Conservation (phyloP, 306 rosid species). For the Lotus japonicus region DNA sequence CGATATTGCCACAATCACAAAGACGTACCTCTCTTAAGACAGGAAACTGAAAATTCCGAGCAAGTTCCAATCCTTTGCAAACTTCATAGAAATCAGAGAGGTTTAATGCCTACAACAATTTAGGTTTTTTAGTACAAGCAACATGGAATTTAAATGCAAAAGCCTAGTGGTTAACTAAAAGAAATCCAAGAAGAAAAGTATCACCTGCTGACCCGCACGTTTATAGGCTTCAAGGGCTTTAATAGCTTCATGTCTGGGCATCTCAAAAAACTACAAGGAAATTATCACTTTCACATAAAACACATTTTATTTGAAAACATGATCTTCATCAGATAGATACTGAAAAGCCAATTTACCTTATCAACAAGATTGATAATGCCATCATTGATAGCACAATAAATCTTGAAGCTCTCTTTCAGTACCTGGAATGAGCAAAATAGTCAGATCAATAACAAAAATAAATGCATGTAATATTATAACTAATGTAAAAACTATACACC, state of each 20-base stretch:
- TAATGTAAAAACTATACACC: not conserved
- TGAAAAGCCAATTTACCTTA: constrained; percentile 51
- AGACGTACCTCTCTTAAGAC: constrained; percentile 72
- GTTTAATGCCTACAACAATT: constrained; percentile 59
- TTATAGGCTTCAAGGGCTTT: constrained; percentile 89
- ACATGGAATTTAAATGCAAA: constrained; percentile 15
- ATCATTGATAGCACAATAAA: constrained; percentile 75
- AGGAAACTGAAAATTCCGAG: constrained; percentile 98
- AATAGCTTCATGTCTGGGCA: constrained; percentile 97
- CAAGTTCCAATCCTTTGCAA: constrained; percentile 95
- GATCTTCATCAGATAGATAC: not conserved
- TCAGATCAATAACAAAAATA: constrained; percentile 7
- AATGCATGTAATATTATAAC: not conserved
- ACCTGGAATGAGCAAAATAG: constrained; percentile 58
- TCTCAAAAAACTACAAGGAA: constrained; percentile 82
- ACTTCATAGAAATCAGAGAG: constrained; percentile 89
- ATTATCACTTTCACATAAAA: not conserved
- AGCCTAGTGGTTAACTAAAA: not conserved
- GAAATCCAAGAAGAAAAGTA: not conserved
- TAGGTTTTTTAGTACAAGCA: constrained; percentile 9
- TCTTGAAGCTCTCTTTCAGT: constrained; percentile 96
- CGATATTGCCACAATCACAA: not conserved
- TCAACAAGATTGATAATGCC: constrained; percentile 98
- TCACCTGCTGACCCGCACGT: constrained; percentile 97
- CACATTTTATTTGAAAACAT: not conserved